Percentiles rank a stretch among this genome's conserved stretches.
phyloP scores from a whole-genome alignment of 345 rosid genomes.

The Zanthoxylum bungeanum region DNA sequence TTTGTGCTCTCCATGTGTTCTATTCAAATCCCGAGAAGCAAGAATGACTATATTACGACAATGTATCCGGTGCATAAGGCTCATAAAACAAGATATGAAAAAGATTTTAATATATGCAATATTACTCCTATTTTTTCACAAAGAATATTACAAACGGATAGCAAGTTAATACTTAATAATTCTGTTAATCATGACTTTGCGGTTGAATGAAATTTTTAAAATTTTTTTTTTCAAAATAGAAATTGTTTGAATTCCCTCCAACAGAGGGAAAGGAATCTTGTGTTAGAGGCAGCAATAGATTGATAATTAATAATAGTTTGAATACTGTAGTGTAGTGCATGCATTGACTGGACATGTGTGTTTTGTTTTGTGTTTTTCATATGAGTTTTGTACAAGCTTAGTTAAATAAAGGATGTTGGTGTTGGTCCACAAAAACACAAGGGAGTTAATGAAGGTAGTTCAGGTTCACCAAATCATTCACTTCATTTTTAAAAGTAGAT shows the following conservation, averaged over 20 bases:
- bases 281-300: neutral
- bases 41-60: neutral
- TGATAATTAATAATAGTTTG: neutral
- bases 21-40: neutral
- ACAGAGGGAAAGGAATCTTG: neutral
- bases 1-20: neutral
- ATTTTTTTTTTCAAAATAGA: neutral
- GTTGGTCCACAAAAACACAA: neutral
- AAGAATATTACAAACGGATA: too few species aligned
- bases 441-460: conserved; percentile 3
- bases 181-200: too few species aligned
- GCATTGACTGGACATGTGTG: neutral
- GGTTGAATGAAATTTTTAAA: too few species aligned
- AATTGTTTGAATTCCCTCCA: neutral
- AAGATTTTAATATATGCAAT: too few species aligned
- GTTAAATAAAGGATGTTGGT: neutral
- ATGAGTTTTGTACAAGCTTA: neutral
- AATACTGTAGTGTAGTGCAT: neutral
- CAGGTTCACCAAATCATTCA: neutral
- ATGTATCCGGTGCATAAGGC: too few species aligned
- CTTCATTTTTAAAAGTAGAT: neutral
- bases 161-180: too few species aligned
- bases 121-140: too few species aligned
- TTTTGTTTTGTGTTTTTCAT: neutral
- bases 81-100: too few species aligned